Percentiles rank a stretch among this genome's conserved stretches.
Evolutionary conservation across 805 yeast genomes (phyloP).

Genomic region (Grigorovia yakushimaensis): DNA sequence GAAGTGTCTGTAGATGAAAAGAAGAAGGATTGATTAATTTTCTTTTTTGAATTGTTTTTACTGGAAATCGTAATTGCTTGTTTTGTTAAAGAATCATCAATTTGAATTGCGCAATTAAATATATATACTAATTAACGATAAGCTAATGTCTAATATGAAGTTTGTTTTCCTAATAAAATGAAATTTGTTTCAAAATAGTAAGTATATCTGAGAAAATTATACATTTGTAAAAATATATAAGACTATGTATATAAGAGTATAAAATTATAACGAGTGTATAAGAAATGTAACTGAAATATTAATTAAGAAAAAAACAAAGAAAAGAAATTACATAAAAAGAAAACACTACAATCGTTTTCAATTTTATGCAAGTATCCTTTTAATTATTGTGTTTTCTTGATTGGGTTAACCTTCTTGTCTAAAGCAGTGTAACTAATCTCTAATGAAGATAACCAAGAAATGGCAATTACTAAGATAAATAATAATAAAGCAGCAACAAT

Average conservation of each 20-base stretch:
- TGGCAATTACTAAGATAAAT: conserved; percentile 47
- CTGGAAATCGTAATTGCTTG: too few species aligned
- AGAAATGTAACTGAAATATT: too few species aligned
- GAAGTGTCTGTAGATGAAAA: conserved; percentile 27
- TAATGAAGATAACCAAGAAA: conserved; percentile 60
- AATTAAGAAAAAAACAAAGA: too few species aligned
- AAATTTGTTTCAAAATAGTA: too few species aligned
- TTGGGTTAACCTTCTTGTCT: conserved; percentile 41
- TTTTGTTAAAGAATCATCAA: too few species aligned
- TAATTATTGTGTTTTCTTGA: conserved; percentile 24
- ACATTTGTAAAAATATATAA: background rate
- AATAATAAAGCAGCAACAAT: conserved; percentile 56
- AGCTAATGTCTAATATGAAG: too few species aligned
- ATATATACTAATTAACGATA: too few species aligned
- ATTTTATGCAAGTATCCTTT: too few species aligned
- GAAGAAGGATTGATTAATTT: conserved; percentile 30
- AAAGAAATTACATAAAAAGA: too few species aligned
- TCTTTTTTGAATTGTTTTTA: background rate
- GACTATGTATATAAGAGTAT: background rate
- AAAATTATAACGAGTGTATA: background rate
- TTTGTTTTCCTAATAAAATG: too few species aligned
- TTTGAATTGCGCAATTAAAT: too few species aligned
- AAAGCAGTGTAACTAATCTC: conserved; percentile 76
- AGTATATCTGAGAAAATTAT: background rate
- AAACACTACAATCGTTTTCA: too few species aligned